Base-by-base conservation (phyloP, 257 asterid genomes). In the Plantago elongata region DNA sequence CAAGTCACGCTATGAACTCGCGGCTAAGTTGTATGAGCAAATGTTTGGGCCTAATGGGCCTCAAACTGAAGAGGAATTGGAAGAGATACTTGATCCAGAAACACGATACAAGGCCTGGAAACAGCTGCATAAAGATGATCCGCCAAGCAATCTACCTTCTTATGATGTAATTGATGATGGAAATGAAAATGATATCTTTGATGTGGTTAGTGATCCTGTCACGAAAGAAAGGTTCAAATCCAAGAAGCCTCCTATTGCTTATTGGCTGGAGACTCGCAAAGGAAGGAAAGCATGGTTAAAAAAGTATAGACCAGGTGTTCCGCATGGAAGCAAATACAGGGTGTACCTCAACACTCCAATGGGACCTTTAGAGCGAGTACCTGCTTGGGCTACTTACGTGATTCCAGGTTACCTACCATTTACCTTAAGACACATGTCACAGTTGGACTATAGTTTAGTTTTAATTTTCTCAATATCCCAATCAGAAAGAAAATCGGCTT, bases 311-410 rank as follows among this genome's bases (percentile, higher is more conserved):
- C 99, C 96, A 57, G 89, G 88, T 57, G 74, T 92, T 30, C 97
- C 96, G 27, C 99, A 92, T 83, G 95, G 95, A 77, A 89, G 94
- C 84, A 89, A 87, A 76, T 87, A 89, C 69, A 78, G 97, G 73
- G 91, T 86, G 68, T 92, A 81, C 79, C 77, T 89, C 57, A 92
- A 89, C 74, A 92, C 99, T 73, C 91, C 97, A 49, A 65, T 67
- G 60, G 99, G 99, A 71, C 95, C 96, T 61, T 77, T 92, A 56
- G 99, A 92, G 78, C 88, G 99, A 60, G 95, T 92, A 51, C 97
- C 97, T 75, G 97, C 99, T 69, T 92, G 99, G 97, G 99, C 99
- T 75, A 86, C 93, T 54, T 89, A 84, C 56, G 99, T 92, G 51
- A 71, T 80, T 77, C 96, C 97, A 79, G 96, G 97, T 91, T 63